Base-by-base conservation (phyloP, 805 yeast species). In the Yamadazyma phyllophila region DNA sequence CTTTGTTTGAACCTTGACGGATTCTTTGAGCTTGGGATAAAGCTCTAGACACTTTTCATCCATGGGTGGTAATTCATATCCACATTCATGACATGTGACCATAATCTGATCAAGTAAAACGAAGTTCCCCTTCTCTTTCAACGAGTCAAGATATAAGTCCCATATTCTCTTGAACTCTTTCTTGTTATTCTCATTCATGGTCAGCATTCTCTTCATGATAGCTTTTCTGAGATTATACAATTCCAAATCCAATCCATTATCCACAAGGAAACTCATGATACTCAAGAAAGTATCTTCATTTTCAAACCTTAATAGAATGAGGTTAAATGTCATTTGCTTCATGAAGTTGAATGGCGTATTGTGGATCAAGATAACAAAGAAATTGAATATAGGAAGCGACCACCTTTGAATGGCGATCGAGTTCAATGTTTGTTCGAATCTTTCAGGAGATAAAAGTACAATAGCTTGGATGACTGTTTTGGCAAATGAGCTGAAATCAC, bases 291-390 rank as follows among this genome's bases (percentile, higher is more conserved):
- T 43, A 1, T 50, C 53, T 17, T 45, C 51, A 7, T 51, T 37
- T 14, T 53, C 57, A 39, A 58, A 55, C 42, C 54, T 54, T 3
- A 31, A 24, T 3, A 44, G 26, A 8, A 70, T 53, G 7, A 62
- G 46, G 2, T 57, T 51, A 16, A 59, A 42, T 0, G 65, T 52
- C n/a, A 57, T 54, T 26, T 58, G 56, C 39, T 60, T 61, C 43
- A 71, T 52, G 43, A 54, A 57, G 1, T 45, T 51, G 41, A 53
- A 61, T 3, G 74, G 74, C 1, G 75, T 68, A 48, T 61, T 62
- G 41, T 64, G 69, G 47, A 67, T 59, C 36, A 70, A 57, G 2
- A 54, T 45, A 7, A 69, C 47, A 37, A 61, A 70, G 43, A 61
- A 67, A 29, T 65, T 59, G 55, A 67, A 64, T 5, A 60, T 51